Base-by-base conservation (phyloP, 768 basidiomycete species). In the Lactarius indigo region DNA sequence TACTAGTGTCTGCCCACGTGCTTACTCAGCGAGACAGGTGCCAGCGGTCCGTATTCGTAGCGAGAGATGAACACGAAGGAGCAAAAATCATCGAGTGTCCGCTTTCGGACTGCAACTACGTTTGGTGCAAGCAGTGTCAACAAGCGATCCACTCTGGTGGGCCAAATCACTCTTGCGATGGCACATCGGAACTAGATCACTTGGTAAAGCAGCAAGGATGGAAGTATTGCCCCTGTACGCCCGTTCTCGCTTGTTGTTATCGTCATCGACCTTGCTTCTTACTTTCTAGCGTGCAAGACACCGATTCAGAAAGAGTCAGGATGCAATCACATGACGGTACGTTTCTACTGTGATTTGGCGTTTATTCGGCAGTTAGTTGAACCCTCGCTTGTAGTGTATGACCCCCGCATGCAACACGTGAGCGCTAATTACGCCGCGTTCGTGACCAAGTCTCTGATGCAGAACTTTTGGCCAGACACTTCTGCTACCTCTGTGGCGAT, bases 321-420 rank as follows among this genome's bases (percentile, higher is more conserved):
- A 2, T 87, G 86, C 60, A 82, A 85, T 64, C 85, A 87, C 72
- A 87, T 87, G 82, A 78, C 79, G 66, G 85, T 85, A 35, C 76
- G 84, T 70, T 61, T 59, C 26, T 31, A 60, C 26, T 33, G 52
- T 7, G 26, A 35, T 50, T 41, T 33, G 39, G 26, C 47, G 26
- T 39, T 23, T 28, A 9, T 28, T 47, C 10, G 28, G 5, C 18
- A 20, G 23, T 39, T 35, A 17, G 7, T n/a, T 52, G 35, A 63
- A 7, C 12, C 2, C 37, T 33, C 41, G 18, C 18, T 17, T 4
- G 30, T 2, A 86, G 85, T 86, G 84, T 69, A 79, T 81, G 44
- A 76, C 83, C 1, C 84, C 84, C 2, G 84, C 81, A 20, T 87
- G 86, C 73, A 85, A 86, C 68, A 80, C 81, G 74, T 75, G 60